A percentile compares a stretch with the other conserved stretches of the same genome.
Conservation (phyloP, 1,139 yeast species). For the Nakaseomyces delphensis region DNA sequence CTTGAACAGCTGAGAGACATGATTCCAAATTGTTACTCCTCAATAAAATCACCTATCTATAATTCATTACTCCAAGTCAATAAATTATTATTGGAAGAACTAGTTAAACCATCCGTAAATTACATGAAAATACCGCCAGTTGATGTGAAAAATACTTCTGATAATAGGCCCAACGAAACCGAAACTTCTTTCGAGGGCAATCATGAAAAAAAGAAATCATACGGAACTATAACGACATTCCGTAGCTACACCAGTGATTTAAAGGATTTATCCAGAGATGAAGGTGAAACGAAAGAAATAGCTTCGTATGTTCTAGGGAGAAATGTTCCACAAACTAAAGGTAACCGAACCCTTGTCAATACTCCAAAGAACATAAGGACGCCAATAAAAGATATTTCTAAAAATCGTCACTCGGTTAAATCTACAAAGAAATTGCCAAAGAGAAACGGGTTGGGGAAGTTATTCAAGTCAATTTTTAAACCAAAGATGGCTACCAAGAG, state of each 20-base stretch:
- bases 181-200: slow-evolving; percentile 3
- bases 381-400: background rate
- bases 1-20: slow-evolving; percentile 12
- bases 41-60: slow-evolving; percentile 15
- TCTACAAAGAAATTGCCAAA: background rate
- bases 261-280: slow-evolving; percentile 10
- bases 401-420: slow-evolving; percentile 1
- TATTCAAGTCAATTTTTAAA: background rate
- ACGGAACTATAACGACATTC: slow-evolving; percentile 28
- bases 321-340: background rate
- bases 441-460: background rate
- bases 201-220: slow-evolving; percentile 21
- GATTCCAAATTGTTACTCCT: slow-evolving; percentile 13
- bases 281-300: background rate
- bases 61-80: slow-evolving; percentile 9
- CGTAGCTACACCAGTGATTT: slow-evolving; percentile 26
- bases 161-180: background rate
- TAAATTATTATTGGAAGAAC: slow-evolving; percentile 8
- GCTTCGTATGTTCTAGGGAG: background rate
- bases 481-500: background rate
- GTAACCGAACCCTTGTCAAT: background rate
- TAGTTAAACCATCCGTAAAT: slow-evolving; percentile 7
- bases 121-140: slow-evolving; percentile 1
- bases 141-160: background rate
- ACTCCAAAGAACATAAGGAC: background rate